Conservation (phyloP, 768 basidiomycete species). For the Collybia sp. region DNA sequence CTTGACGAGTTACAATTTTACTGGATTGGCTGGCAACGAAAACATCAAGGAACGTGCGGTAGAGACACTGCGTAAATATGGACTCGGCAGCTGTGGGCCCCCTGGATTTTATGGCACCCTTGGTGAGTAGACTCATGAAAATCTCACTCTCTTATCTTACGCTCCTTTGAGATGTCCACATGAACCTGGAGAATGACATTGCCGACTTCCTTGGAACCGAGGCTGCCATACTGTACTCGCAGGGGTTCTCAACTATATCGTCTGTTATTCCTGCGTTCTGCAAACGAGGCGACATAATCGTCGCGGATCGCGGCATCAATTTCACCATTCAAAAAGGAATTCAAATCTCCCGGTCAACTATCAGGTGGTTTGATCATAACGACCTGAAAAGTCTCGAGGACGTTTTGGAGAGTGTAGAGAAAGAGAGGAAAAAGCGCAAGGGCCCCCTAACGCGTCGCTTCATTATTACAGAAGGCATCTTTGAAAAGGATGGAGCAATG, state of each 20-base stretch:
- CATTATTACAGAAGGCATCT: constrained; percentile 96
- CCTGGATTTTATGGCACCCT: constrained; percentile 96
- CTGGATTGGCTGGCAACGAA: constrained; percentile 86
- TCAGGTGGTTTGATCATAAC: constrained; percentile 97
- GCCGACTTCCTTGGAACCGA: constrained; percentile 90
- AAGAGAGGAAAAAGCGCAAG: constrained; percentile 83
- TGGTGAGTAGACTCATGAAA: constrained; percentile 44
- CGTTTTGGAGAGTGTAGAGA: constrained; percentile 77
- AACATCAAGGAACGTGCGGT: constrained; percentile 81
- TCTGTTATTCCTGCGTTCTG: constrained; percentile 97
- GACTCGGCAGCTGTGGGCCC: constrained; percentile 93
- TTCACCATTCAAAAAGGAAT: constrained; percentile 96
- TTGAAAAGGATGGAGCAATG: constrained; percentile 92
- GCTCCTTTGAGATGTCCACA: constrained; percentile 75
- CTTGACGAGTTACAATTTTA: constrained; percentile 88
- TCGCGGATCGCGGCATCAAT: constrained; percentile 96
- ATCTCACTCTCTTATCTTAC: background rate
- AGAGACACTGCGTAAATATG: constrained; percentile 82
- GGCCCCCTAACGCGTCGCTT: constrained; percentile 84
- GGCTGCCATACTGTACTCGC: constrained; percentile 87
- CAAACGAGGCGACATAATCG: constrained; percentile 96
- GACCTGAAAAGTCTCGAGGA: constrained; percentile 89
- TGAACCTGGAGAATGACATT: constrained; percentile 82
- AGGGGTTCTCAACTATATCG: constrained; percentile 86
- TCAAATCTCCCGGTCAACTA: constrained; percentile 85